Evolutionary conservation across 495 filamentous ascomycete genomes (phyloP).

Genomic region (Talaromyces borbonicus): DNA sequence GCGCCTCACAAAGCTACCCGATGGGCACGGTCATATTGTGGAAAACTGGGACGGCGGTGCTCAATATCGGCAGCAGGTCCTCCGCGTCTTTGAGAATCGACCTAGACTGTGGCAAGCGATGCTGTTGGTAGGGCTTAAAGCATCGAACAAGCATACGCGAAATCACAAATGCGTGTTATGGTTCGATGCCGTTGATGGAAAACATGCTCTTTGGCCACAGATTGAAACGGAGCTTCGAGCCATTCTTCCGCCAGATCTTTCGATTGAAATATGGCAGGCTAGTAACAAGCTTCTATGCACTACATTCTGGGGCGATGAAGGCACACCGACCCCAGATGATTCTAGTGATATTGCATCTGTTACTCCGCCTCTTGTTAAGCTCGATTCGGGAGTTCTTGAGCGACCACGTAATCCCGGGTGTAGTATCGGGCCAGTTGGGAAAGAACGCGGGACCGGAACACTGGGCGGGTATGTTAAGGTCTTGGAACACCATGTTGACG

Average conservation of each 20-base stretch:
- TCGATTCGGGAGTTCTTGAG: not conserved
- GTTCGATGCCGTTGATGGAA: not conserved
- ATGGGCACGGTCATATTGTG: not conserved
- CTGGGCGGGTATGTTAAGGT: too few species aligned
- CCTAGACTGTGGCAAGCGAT: not conserved
- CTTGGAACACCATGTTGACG: not conserved
- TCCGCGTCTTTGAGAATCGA: not conserved
- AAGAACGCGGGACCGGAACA: too few species aligned
- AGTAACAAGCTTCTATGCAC: not conserved
- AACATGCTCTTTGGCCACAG: not conserved
- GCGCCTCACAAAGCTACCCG: not conserved
- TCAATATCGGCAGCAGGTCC: not conserved
- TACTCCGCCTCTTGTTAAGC: too few species aligned
- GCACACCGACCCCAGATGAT: not conserved
- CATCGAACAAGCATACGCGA: not conserved
- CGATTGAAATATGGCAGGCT: slow-evolving; percentile 1
- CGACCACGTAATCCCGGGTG: not conserved
- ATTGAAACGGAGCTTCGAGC: not conserved
- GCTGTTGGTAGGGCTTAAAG: not conserved
- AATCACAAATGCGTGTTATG: not conserved
- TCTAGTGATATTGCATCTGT: not conserved
- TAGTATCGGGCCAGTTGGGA: too few species aligned
- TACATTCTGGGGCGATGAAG: not conserved
- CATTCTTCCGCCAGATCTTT: not conserved
- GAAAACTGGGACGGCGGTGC: not conserved